A percentile compares a stretch with the other conserved stretches of the same genome.
Conservation (phyloP, 208 protist genomes). For the Wallacemonas collosoma region DNA sequence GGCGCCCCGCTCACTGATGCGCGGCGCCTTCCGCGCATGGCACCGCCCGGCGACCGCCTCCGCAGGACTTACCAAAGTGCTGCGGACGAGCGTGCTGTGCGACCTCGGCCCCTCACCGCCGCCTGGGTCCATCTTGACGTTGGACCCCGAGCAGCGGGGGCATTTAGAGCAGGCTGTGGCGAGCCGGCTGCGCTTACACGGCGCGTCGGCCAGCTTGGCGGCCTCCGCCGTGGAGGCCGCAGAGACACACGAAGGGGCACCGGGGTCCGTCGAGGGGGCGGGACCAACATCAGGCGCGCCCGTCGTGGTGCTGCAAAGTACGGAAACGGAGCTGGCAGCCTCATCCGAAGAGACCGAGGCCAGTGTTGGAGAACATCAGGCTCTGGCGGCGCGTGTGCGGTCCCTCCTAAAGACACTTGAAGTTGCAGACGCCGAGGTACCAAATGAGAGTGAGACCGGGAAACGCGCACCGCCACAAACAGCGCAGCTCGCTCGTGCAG, state of each 20-base stretch:
- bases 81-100: constrained; percentile 36
- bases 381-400: constrained; percentile 1
- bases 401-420: constrained; percentile 4
- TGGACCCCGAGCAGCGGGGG: constrained; percentile 16
- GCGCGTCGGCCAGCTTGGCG: not conserved
- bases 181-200: not conserved
- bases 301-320: no score
- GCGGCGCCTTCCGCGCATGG: constrained; percentile 10
- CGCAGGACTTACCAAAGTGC: constrained; percentile 8
- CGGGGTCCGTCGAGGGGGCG: no score
- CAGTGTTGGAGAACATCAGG: not conserved
- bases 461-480: not conserved
- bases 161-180: constrained; percentile 15
- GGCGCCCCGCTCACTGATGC: constrained; percentile 3
- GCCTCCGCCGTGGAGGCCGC: no score
- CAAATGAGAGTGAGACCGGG: no score
- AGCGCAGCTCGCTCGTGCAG: not conserved
- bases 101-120: constrained; percentile 17
- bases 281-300: no score
- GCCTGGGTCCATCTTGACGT: not conserved
- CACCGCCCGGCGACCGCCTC: constrained; percentile 6
- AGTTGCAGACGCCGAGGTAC: not conserved
- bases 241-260: no score
- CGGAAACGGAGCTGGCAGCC: no score
- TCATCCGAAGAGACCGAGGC: no score